phyloP scores from a whole-genome alignment of 345 rosid species.

The Camelina sativa region DNA sequence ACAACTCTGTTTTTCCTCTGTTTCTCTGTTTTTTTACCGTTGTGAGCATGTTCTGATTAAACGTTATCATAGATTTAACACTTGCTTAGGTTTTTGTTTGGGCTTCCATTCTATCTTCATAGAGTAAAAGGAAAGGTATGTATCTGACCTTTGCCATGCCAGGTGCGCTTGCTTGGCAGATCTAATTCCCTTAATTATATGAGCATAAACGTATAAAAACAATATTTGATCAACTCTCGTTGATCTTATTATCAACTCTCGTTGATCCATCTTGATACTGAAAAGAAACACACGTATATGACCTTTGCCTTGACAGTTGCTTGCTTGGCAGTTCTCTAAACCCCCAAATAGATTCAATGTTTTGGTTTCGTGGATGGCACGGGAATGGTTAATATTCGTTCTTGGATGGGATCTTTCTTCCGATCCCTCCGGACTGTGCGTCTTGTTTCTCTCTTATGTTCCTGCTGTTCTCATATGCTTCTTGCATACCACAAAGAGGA shows the following conservation, averaged over 20 bases:
- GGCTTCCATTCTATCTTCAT: not conserved
- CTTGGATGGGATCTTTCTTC: not conserved
- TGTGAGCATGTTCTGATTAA: too few relatives aligned
- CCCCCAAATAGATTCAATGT: not conserved
- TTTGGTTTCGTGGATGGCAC: not conserved
- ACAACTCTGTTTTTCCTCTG: too few relatives aligned
- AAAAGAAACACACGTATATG: too few relatives aligned
- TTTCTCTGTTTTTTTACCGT: too few relatives aligned
- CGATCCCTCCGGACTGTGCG: too few relatives aligned
- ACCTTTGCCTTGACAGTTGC: too few relatives aligned
- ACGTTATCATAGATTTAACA: too few relatives aligned
- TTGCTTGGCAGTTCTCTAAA: too few relatives aligned
- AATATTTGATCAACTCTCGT: too few relatives aligned
- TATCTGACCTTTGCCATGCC: not conserved
- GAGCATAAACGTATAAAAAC: too few relatives aligned
- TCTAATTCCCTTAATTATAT: not conserved
- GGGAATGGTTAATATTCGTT: not conserved
- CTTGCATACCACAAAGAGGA: not conserved
- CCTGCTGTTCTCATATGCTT: not conserved
- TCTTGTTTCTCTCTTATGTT: not conserved
- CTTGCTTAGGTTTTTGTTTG: not conserved
- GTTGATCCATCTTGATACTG: too few relatives aligned
- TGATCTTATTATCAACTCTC: too few relatives aligned
- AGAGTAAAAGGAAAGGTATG: not conserved
- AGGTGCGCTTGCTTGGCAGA: constrained; percentile 9